Conservation (phyloP, 768 basidiomycete genomes). For the Lactifluus piperatus region DNA sequence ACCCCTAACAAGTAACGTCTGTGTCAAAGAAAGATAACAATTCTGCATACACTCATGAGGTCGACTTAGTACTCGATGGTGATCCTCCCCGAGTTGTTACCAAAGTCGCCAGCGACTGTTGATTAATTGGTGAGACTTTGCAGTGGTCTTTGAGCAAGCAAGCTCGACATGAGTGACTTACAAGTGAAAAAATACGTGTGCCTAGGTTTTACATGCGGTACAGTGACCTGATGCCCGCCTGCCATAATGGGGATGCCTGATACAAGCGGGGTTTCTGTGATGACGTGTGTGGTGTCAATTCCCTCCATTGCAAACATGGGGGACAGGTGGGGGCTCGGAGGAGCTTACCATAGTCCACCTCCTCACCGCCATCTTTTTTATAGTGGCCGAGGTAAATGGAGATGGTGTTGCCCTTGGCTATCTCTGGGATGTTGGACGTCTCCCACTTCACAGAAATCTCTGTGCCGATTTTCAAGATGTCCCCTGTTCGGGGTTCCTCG, state of each 20-base stretch:
- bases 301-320: neutral
- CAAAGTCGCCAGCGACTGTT: constrained; percentile 42
- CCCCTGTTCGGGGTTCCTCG: neutral
- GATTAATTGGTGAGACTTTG: neutral
- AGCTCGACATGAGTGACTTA: neutral
- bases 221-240: neutral
- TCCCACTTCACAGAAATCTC: constrained; percentile 1
- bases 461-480: too few species aligned
- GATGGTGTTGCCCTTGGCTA: neutral
- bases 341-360: constrained; percentile 3
- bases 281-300: neutral
- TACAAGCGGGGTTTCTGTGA: constrained; percentile 1
- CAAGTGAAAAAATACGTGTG: constrained; percentile 1
- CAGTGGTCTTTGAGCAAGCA: neutral
- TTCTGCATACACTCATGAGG: neutral
- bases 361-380: neutral
- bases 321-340: too few species aligned
- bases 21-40: neutral
- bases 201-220: neutral
- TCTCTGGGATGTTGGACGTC: neutral
- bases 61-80: constrained; percentile 20
- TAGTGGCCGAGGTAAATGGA: neutral
- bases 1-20: neutral
- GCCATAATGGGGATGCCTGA: neutral
- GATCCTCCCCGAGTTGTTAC: constrained; percentile 27